These are phyloP conservation scores for Fusarium sp. DNA, from an alignment of 2,329 filamentous ascomycete species.

Conservation along the genomic window DNA sequence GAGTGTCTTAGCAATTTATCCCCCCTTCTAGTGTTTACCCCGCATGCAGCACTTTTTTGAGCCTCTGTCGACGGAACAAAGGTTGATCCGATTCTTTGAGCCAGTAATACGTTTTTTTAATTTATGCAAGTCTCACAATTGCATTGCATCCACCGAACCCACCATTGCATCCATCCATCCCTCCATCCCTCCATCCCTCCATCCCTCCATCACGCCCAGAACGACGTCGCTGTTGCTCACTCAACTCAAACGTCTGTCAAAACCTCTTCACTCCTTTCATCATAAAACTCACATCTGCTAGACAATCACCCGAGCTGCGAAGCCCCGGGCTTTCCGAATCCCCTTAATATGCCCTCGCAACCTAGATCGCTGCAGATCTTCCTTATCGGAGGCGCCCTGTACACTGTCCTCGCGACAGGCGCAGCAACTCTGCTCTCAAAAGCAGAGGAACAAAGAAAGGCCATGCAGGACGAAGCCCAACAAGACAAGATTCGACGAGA, in stretches of 20 bases:
- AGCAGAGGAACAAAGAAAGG: no score
- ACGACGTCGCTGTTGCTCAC: no score
- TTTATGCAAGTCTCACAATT: background rate
- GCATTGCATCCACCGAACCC: background rate
- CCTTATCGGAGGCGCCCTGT: background rate
- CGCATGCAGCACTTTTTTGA: background rate
- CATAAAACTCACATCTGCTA: background rate
- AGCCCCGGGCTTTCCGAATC: background rate
- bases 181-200: no score
- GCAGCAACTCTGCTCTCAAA: background rate
- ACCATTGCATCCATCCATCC: background rate
- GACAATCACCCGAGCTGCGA: no score
- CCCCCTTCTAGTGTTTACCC: no score
- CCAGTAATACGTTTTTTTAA: background rate
- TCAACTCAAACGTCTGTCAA: background rate
- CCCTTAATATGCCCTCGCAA: background rate
- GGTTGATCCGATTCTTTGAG: background rate
- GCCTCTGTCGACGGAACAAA: accelerated
- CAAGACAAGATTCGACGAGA: no score
- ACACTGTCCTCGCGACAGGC: background rate
- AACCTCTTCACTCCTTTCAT: no score
- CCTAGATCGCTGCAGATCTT: background rate
- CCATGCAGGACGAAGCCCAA: no score
- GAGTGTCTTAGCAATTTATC: no score
- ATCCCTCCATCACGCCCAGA: no score